Conservation (phyloP, 208 protist genomes). For the Leishmania tropica region DNA sequence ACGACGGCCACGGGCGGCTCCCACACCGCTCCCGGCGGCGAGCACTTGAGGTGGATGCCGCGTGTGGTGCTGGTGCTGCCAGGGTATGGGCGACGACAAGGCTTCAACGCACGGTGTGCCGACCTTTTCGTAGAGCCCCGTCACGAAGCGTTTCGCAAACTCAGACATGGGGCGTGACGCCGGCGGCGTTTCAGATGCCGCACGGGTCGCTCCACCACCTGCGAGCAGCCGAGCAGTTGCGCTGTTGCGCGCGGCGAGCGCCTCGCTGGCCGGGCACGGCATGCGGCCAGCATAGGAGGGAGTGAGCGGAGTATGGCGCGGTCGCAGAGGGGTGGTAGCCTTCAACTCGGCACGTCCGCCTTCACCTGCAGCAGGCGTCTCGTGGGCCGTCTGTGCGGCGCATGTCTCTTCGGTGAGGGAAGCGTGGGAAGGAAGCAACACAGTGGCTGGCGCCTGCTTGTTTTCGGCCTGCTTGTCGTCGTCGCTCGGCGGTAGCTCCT, state of each 20-base stretch:
- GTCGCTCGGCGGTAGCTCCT: neutral
- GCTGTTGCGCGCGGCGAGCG: conserved; percentile 24
- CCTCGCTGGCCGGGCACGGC: conserved; percentile 22
- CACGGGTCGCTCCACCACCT: neutral
- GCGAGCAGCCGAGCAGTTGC: conserved; percentile 20
- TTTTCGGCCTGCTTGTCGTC: neutral
- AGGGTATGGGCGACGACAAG: neutral
- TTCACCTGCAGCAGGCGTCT: neutral
- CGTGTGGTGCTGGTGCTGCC: neutral
- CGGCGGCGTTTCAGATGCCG: conserved; percentile 1
- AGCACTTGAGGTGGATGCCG: neutral
- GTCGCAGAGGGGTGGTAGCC: neutral
- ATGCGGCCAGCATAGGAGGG: conserved; percentile 25
- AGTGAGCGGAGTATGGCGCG: neutral
- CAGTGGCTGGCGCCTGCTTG: neutral
- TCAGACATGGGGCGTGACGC: conserved; percentile 18
- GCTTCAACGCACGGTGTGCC: neutral
- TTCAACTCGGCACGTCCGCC: neutral
- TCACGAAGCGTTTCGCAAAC: conserved; percentile 53
- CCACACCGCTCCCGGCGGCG: conserved; percentile 17
- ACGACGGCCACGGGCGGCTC: conserved; percentile 8
- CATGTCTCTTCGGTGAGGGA: neutral
- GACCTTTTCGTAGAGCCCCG: conserved; percentile 46
- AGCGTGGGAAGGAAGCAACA: neutral
- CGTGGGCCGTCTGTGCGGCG: neutral